Evolutionary conservation across 2,329 filamentous ascomycete genomes (phyloP), one percentile per base, ranked within the genome.

Genomic region (Aureobasidium leucospermi): DNA sequence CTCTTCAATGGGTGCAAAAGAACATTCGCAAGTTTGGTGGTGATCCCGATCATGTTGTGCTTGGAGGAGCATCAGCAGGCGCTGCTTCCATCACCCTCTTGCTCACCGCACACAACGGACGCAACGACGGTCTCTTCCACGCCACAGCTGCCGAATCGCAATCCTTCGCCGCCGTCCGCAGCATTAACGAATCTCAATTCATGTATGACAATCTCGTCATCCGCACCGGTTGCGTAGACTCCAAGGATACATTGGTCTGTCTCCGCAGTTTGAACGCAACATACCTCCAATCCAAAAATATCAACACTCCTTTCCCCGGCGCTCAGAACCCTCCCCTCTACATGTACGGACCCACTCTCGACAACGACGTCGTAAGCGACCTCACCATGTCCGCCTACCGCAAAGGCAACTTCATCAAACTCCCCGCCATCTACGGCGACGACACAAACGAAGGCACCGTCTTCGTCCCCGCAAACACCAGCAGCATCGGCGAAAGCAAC

Each of bases 61-160:
- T 90, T 0, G 85, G 83, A 15, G 88, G 88, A 9, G 83, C 80
- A 62, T 87, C 84, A 57, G 87, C 87, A 2, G 88, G 88, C 3
- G 87, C 79, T 11, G 83, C 78, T 1, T 85, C 84, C 4, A 78
- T 90, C n/a, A 80, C 77, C 31, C 75, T 88, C 38, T 84, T 89
- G 28, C 76, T 90, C 43, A 82, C 77, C 0, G 78, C 81, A 0
- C 78, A 81, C 60, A 76, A 74, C 11, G 79, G 79, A 3, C 71
- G 72, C 45, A 68, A 80, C 59, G 74, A 78, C 34, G 66, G 71
- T 1, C 71, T 83, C 1, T 84, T 83, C 67, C 74, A 78, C 42
- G 81, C 75, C n/a, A 76, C 77, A 1, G 79, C 78, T 0, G 76
- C 78, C 34, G 80, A 83, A 60, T 82, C 79, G 0, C 78, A 81